Evolutionary conservation across 2,329 filamentous ascomycete species (phyloP), one percentile per base, ranked within the genome.

Genomic region (Penicillium verrucosum): DNA sequence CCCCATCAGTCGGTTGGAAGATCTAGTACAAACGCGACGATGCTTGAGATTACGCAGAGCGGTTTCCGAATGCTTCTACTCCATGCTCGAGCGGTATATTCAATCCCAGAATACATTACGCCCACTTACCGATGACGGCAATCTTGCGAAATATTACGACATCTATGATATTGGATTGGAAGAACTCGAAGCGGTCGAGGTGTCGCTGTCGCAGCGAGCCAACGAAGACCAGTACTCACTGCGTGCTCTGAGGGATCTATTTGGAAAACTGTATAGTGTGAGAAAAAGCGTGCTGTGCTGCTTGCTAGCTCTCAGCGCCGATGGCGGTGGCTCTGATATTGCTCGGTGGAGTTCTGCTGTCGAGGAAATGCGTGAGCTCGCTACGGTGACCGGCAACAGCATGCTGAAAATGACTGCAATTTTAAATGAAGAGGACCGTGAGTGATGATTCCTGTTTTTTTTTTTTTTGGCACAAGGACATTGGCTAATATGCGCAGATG

Each of bases 121-220:
- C 69, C 83, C 83, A 0, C 85, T 96, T 54, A 85, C 92, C 1
- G 87, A 92, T 70, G 85, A 89, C 67, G 83, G 89, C 47, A 90
- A 96, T 68, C 77, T 99, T 42, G 91, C 96, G 65, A 94, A 92
- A 74, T 96, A 96, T 70, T 89, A 94, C 67, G 93, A 97, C 69
- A 89, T 93, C 58, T 92, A 93, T 70, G 89, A 92, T 63, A 85
- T 93, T 58, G 89, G 84, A 59, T 82, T 87, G 56, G 83, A 86
- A 55, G 89, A 92, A 70, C 84, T 90, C 36, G 81, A 84, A 21
- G 88, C 90, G 65, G 84, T 87, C n/a, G 81, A 86, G 62, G 77
- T 81, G 42, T 85, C 85, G 1, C 86, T 88, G 56, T 81, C 82
- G 5, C 82, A 85, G 42, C 76, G 80, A n/a, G 84, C 89, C 45